Percentiles rank a stretch among this genome's conserved stretches.
Evolutionary conservation across 176 grass and related monocot genomes (phyloP).

Genomic region (Miscanthus lutarioriparius): DNA sequence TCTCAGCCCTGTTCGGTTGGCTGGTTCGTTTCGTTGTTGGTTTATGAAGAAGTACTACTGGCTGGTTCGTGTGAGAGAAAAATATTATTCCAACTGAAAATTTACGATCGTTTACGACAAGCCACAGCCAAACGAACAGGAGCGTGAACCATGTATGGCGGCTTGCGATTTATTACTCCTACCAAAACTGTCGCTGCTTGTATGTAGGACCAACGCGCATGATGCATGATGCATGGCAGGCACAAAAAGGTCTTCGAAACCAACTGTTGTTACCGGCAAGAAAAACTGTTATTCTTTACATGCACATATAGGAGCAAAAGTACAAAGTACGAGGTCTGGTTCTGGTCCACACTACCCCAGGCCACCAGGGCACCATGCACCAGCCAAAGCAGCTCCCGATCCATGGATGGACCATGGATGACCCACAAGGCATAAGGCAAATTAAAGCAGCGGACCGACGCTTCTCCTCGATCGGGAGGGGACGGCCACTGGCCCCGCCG

Average conservation of each 20-base stretch:
- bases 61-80: too few relatives aligned
- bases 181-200: neutral
- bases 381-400: neutral
- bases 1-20: too few relatives aligned
- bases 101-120: too few relatives aligned
- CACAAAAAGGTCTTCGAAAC: neutral
- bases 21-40: too few relatives aligned
- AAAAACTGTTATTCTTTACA: constrained; percentile 29
- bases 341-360: neutral
- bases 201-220: neutral
- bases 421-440: neutral
- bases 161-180: neutral
- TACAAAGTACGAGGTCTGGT: neutral
- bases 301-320: neutral
- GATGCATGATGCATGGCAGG: neutral
- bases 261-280: neutral
- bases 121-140: too few relatives aligned
- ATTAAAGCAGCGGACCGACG: too few relatives aligned
- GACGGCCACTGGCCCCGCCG: neutral
- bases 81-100: too few relatives aligned
- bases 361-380: neutral
- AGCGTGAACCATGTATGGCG: neutral
- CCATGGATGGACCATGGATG: neutral
- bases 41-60: too few relatives aligned
- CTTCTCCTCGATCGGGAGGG: neutral